Percentiles rank a stretch among this genome's conserved stretches.
Conservation (phyloP, 371 early-diverging fungal genomes). For the Coemansia sp. region DNA sequence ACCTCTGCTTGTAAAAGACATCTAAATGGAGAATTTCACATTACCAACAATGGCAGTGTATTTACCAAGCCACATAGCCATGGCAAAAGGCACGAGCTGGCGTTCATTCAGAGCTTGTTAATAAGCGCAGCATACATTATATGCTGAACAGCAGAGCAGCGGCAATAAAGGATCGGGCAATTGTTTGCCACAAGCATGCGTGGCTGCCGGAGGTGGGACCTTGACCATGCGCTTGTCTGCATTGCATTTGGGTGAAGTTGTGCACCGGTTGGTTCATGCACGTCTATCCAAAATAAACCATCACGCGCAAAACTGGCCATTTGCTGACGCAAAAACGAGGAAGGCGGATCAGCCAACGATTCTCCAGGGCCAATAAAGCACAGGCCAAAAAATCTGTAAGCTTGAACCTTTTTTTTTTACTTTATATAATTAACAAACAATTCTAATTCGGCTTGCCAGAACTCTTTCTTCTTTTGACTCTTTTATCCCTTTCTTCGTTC, state of each 20-base stretch:
- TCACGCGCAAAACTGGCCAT: not conserved
- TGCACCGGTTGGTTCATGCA: not conserved
- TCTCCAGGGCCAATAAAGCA: not conserved
- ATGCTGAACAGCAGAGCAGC: conserved; percentile 1
- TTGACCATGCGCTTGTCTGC: not conserved
- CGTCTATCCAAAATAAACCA: not conserved
- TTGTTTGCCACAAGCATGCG: conserved; percentile 3
- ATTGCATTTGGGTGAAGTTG: not conserved
- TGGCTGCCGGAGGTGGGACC: conserved; percentile 1
- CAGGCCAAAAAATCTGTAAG: not conserved
- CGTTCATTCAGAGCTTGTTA: not conserved
- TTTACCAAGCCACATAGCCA: too few species aligned
- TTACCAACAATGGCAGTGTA: too few species aligned
- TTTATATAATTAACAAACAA: not conserved
- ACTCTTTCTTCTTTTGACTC: not conserved
- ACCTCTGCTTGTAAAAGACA: too few species aligned
- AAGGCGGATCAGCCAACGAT: conserved; percentile 1
- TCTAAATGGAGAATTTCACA: too few species aligned
- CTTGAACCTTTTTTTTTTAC: not conserved
- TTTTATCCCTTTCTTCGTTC: not conserved
- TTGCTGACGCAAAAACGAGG: not conserved
- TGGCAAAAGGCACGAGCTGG: too few species aligned
- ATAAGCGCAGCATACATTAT: not conserved
- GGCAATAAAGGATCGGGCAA: conserved; percentile 3
- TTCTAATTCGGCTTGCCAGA: too few species aligned